phyloP scores from a whole-genome alignment of 805 yeast genomes.

The Wickerhamomyces bovis region DNA sequence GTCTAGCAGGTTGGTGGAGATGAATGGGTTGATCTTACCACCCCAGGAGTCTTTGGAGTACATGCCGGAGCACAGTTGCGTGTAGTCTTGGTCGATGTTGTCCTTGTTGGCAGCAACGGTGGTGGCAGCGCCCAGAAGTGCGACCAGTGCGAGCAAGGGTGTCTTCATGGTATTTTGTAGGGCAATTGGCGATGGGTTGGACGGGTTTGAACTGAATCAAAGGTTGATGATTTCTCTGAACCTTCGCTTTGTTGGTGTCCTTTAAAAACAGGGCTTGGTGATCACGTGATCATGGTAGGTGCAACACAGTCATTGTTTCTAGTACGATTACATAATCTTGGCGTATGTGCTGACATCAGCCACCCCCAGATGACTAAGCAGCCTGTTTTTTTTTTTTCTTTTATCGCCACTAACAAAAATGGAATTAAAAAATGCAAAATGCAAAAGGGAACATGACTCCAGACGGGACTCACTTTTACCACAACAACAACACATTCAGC shows the following conservation, averaged over 20 bases:
- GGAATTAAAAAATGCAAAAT: too few relatives aligned
- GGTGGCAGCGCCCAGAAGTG: neutral
- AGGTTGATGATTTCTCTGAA: neutral
- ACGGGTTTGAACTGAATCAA: neutral
- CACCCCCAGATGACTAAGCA: neutral
- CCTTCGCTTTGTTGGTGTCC: neutral
- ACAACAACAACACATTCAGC: neutral
- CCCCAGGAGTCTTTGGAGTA: conserved; percentile 84
- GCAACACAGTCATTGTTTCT: neutral
- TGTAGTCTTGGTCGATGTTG: conserved; percentile 39
- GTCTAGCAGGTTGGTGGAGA: conserved; percentile 39
- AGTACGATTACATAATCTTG: neutral
- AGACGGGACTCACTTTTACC: neutral
- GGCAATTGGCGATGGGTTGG: neutral
- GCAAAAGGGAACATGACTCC: neutral
- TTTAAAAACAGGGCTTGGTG: neutral
- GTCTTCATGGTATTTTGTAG: neutral
- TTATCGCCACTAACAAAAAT: neutral
- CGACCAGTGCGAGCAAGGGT: neutral
- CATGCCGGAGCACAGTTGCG: conserved; percentile 85
- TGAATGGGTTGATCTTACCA: conserved; percentile 64
- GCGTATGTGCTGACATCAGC: neutral
- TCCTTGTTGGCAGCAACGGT: conserved; percentile 34
- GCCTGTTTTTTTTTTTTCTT: neutral
- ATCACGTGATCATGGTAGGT: neutral